Evolutionary conservation across 2,329 filamentous ascomycete species (phyloP).

Genomic region (Zymoseptoria tritici): DNA sequence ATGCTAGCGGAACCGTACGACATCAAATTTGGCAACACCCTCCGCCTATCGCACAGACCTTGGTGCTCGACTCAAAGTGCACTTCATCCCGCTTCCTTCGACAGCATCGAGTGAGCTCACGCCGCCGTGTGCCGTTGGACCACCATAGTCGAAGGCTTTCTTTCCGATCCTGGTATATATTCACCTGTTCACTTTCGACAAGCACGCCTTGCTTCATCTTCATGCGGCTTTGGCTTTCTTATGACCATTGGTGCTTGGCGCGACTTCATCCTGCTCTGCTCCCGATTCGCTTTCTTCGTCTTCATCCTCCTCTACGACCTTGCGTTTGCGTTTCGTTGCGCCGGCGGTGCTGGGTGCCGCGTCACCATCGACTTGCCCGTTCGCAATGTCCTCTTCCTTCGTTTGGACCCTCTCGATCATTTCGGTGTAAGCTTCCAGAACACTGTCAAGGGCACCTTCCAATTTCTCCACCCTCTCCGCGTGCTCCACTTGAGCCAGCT

Average conservation of each 20-base stretch:
- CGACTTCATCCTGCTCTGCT: slow-evolving; percentile 4
- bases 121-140: too few species aligned
- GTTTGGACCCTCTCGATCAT: slow-evolving; percentile 47
- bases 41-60: too few species aligned
- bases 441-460: slow-evolving; percentile 58
- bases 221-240: slow-evolving; percentile 29
- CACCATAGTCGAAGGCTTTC: not conserved
- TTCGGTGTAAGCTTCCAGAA: slow-evolving; percentile 66
- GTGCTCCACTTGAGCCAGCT: slow-evolving; percentile 61
- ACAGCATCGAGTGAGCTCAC: too few species aligned
- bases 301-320: slow-evolving; percentile 17
- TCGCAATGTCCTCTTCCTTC: slow-evolving; percentile 23
- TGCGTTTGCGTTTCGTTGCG: slow-evolving; percentile 16
- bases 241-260: slow-evolving; percentile 9
- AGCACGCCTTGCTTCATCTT: not conserved
- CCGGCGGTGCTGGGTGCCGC: not conserved
- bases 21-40: too few species aligned
- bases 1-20: too few species aligned
- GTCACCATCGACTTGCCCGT: slow-evolving; percentile 5
- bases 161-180: not conserved
- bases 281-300: slow-evolving; percentile 16
- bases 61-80: too few species aligned
- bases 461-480: slow-evolving; percentile 65
- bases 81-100: too few species aligned
- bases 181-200: not conserved